Base-by-base conservation (phyloP, 805 yeast genomes). In the Ogataea zsoltii region DNA sequence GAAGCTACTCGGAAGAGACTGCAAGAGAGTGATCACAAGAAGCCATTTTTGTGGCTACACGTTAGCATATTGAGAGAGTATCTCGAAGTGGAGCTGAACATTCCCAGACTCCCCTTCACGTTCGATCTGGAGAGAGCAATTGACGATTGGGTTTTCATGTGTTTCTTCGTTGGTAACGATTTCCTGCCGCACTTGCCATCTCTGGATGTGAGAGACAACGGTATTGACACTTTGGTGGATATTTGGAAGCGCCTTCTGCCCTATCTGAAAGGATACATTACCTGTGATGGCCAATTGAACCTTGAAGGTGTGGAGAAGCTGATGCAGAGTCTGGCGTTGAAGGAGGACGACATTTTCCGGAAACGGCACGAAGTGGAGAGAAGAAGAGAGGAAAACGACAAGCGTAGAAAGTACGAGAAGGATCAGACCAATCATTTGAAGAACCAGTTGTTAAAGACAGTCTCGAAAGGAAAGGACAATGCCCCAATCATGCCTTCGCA, bases 81-180 rank as follows among this genome's bases (percentile, higher is more conserved):
- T 60, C 72, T 94, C 45, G 87, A 83, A 44, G 80, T 86, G 12
- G 99, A 94, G 66, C 74, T 94, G 39, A 74, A 72, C 45, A 80
- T 86, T 23, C 88, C 90, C 3, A 75, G 83, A 32, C 61, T 85
- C 15, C 77, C 88, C 2, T 84, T 87, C 59, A 76, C 80, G 16
- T 90, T 85, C 67, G 97, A 94, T 62, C 66, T 91, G 43, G 99
- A 94, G 68, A 75, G 99, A 48, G 97, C 98, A 2, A 84, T 94
- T 50, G 99, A 94, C 63, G 99, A 94, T 68, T 94, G 99, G 99
- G 89, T 94, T 13, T 94, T 94, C 56, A 85, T 94, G 91, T 92
- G 98, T 76, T 94, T 94, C 72, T 94, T 94, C 62, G 95, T 92
- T 53, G 99, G 99, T 67, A 94, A 94, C 63, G 99, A 94, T 80